Percentiles rank a stretch among this genome's conserved stretches.
phyloP scores from a whole-genome alignment of 306 rosid species.

The Corylus avellana region DNA sequence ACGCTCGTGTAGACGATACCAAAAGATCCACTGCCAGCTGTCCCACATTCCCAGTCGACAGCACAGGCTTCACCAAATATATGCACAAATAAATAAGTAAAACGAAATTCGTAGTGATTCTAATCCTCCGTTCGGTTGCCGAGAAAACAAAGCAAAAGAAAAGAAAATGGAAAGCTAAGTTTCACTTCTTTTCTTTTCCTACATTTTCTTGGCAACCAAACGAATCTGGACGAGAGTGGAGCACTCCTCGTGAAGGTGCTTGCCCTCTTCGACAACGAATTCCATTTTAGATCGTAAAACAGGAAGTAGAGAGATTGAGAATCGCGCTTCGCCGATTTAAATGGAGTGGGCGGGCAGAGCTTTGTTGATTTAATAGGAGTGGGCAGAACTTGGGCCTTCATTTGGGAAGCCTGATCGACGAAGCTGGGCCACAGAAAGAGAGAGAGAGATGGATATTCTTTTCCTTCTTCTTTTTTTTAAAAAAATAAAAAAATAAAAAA shows the following conservation, averaged over 20 bases:
- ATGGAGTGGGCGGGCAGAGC: too few species aligned
- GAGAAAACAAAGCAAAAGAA: not conserved
- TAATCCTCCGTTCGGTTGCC: not conserved
- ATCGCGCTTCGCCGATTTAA: not conserved
- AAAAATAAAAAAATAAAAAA: too few species aligned
- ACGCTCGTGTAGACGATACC: slow-evolving; percentile 59
- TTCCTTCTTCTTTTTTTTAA: too few species aligned
- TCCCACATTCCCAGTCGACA: slow-evolving; percentile 93
- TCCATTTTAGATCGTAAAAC: slow-evolving; percentile 40
- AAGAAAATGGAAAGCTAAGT: not conserved
- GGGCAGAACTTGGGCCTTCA: too few species aligned
- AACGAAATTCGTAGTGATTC: not conserved
- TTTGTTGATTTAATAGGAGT: too few species aligned
- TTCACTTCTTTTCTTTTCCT: not conserved
- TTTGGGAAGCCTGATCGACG: too few species aligned
- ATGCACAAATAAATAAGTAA: slow-evolving; percentile 9
- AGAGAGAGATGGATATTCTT: too few species aligned
- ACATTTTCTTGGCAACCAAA: not conserved
- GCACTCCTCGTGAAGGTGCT: slow-evolving; percentile 44
- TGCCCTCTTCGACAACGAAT: slow-evolving; percentile 63
- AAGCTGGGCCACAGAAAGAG: too few species aligned
- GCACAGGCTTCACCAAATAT: slow-evolving; percentile 58
- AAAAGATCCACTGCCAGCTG: slow-evolving; percentile 79
- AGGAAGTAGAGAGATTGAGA: not conserved
- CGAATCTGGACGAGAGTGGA: slow-evolving; percentile 74